Conservation (phyloP, 108 stramenopile species). For the Seminavis robusta region DNA sequence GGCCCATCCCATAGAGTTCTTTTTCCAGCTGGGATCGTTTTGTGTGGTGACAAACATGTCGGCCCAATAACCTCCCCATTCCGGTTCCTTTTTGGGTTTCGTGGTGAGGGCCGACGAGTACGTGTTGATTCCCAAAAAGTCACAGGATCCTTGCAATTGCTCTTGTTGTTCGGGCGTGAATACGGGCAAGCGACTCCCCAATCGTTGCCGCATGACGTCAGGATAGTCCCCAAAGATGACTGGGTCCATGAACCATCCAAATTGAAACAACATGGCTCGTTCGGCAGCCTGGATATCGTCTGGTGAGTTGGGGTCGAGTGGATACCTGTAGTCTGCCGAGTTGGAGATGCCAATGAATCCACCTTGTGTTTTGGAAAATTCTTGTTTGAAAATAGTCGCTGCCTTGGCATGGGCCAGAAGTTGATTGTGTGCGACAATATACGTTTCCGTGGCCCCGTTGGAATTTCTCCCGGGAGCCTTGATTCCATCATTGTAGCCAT, state of each 20-base stretch:
- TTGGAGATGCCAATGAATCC: constrained; percentile 84
- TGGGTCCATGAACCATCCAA: constrained; percentile 85
- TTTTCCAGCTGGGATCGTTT: constrained; percentile 45
- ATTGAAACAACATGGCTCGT: constrained; percentile 82
- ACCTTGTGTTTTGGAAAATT: constrained; percentile 43
- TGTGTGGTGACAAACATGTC: constrained; percentile 64
- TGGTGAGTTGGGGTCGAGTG: constrained; percentile 18
- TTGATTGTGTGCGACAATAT: constrained; percentile 79
- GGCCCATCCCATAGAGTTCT: constrained; percentile 71
- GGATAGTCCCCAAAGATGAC: constrained; percentile 86
- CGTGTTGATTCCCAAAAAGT: constrained; percentile 94
- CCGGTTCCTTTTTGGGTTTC: constrained; percentile 19
- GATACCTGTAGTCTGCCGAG: constrained; percentile 83
- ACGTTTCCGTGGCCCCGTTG: constrained; percentile 50
- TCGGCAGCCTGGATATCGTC: constrained; percentile 74
- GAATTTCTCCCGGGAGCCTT: constrained; percentile 81
- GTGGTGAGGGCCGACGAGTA: constrained; percentile 69
- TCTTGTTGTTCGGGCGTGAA: constrained; percentile 61
- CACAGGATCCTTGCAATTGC: constrained; percentile 54
- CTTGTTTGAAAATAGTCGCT: constrained; percentile 58
- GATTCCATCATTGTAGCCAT: constrained; percentile 81
- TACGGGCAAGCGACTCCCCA: constrained; percentile 69
- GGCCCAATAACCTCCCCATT: constrained; percentile 65
- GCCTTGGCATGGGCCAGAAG: constrained; percentile 86
- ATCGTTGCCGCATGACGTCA: constrained; percentile 50